Evolutionary conservation across 1,284 basidiomycete genomes (phyloP), one percentile per base, ranked within the genome.

Genomic region (Ceratobasidium theobromae): DNA sequence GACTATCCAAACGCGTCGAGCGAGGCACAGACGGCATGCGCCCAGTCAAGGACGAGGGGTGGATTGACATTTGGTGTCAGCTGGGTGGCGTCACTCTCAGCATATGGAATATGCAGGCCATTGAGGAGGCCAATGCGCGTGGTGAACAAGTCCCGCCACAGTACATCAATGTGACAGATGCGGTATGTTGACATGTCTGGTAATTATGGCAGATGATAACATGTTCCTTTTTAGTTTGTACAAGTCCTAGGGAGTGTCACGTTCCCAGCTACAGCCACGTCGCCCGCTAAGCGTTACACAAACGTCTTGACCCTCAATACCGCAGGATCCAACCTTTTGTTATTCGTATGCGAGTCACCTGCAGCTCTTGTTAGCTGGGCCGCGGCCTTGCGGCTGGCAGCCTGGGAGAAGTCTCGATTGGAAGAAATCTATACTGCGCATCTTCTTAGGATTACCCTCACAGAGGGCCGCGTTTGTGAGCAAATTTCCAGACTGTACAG

Each of bases 381-480:
- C 18, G 88, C 92, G 23, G 94, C 94, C 4, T 82, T 99, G 40
- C 88, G 97, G 16, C 83, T 99, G 5, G 87, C 91, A 6, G 85
- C 91, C 55, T 99, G 95, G 94, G 96, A 99, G 77, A 94, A 97
- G 72, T 91, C 93, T 0, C 86, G 95, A 27, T 82, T 98, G 23
- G 95, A 98, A 76, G 96, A 98, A 77, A 94, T 99, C 67, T 99
- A 99, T 76, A 98, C 96, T 0, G 95, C 95, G 1, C 93, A 98
- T 78, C 79, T 98, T 49, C 84, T 95, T 70, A 84, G 93, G 54
- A 89, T 91, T 76, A 86, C 85, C 35, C 73, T 88, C 21, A 79
- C 77, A 62, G 79, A 80, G 33, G 78, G 68, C 43, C 74, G 75
- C 27, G 72, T 73, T 30, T 76, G 84, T 79, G 72, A 71, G 79